Percentiles rank a stretch among this genome's conserved stretches.
Evolutionary conservation across 495 filamentous ascomycete species (phyloP).

Genomic region (Hypoxylon trugodes): DNA sequence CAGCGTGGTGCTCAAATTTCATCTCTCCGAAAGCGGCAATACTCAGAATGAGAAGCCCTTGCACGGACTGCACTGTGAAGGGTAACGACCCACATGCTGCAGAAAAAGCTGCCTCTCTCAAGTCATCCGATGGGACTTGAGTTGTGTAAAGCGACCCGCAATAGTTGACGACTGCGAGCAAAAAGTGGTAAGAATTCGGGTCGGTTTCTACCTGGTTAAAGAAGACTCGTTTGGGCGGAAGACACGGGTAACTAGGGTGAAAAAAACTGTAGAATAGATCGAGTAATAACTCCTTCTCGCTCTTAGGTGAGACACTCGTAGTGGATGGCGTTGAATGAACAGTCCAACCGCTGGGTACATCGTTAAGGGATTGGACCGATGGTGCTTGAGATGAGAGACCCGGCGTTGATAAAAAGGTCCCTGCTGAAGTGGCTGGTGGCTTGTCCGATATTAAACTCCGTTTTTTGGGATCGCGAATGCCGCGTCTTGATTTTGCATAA

Average conservation of each 20-base stretch:
- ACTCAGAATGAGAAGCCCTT: slow-evolving; percentile 70
- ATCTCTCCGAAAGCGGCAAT: slow-evolving; percentile 72
- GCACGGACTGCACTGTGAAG: slow-evolving; percentile 66
- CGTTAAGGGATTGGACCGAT: slow-evolving; percentile 27
- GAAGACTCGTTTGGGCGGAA: slow-evolving; percentile 58
- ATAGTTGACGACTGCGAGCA: slow-evolving; percentile 65
- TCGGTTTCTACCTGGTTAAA: slow-evolving; percentile 38
- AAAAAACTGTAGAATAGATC: slow-evolving; percentile 67
- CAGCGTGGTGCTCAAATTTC: slow-evolving; percentile 62
- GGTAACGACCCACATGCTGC: slow-evolving; percentile 52
- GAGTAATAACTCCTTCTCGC: slow-evolving; percentile 34
- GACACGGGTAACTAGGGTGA: slow-evolving; percentile 66
- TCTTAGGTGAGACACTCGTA: slow-evolving; percentile 22
- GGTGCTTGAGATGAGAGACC: slow-evolving; percentile 21
- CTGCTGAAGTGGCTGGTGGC: slow-evolving; percentile 29
- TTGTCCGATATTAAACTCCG: slow-evolving; percentile 46
- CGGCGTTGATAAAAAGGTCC: slow-evolving; percentile 21
- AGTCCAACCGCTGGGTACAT: slow-evolving; percentile 37
- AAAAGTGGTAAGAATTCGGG: slow-evolving; percentile 46
- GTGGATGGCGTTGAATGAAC: slow-evolving; percentile 23
- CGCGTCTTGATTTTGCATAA: slow-evolving; percentile 63
- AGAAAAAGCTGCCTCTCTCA: slow-evolving; percentile 53
- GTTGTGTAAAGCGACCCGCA: slow-evolving; percentile 61
- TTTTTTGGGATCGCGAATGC: slow-evolving; percentile 55
- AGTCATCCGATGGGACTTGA: slow-evolving; percentile 48